Base-by-base conservation (phyloP, 805 yeast species). In the Cyberlindnera galapagoensis region DNA sequence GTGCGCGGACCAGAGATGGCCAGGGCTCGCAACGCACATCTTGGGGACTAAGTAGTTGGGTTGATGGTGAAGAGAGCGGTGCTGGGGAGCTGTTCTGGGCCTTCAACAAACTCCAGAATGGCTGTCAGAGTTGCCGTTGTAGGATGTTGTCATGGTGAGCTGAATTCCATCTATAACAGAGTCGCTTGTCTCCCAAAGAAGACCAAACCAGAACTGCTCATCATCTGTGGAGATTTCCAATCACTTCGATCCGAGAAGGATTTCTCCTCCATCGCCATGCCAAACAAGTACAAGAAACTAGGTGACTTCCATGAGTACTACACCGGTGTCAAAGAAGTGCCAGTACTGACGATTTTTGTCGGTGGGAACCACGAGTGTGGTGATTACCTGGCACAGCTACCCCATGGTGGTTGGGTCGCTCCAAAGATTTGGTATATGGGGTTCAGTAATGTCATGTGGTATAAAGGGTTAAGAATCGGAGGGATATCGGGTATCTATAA, bases 321-420 rank as follows among this genome's bases (percentile, higher is more conserved):
- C 48, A 51, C 50, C 1, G 85, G 90, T 1, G 42, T 47, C 13
- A 62, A 58, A 28, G 54, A 33, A 18, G 95, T 95, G 0, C 95
- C 96, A 0, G 65, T 80, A 1, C 56, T 76, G 20, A 90, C 97
- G 0, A 44, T 92, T 0, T 81, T 90, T 44, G 74, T 92, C 25
- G 97, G 98, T 3, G 98, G 98, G 1, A 92, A 92, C 57, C 98
- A 92, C 51, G 98, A 92, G 52, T 77, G 92, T 4, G 83, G 94
- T 36, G 74, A 78, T 38, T 84, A 82, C 52, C 51, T 92, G 40
- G 62, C 71, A 39, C 86, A 82, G 44, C 58, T 88, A 36, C 74
- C 72, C 38, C 71, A 68, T 52, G 98, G 98, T 9, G 98, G 98
- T 1, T 92, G 90, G 84, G 88, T 83, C 2, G 94, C 95, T 2